Base-by-base conservation (phyloP, 1,139 yeast genomes). In the Suhomyces bribrorum region DNA sequence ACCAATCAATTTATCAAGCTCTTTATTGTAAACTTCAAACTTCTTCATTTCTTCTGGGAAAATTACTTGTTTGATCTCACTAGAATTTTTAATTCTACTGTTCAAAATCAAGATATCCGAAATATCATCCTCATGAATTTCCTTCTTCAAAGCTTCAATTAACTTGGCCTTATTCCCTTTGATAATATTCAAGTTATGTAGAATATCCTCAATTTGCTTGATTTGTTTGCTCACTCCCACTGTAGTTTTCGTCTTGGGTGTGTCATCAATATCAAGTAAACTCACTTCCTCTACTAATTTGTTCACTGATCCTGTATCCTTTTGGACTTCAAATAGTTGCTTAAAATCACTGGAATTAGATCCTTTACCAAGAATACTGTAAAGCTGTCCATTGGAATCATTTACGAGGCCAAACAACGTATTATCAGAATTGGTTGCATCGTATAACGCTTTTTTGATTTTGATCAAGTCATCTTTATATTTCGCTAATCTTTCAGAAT, bases 71-170 rank as follows among this genome's bases (percentile, higher is more conserved):
- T 73, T 74, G 40, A 83, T 73, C 46, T 84, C 92, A 30, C 73
- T 69, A 14, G 79, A 80, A 3, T 75, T 55, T 42, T 74, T 73
- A 24, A 75, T 69, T 37, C 78, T 77, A 48, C 81, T 79, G 57
- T 86, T 85, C 48, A 85, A 65, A 4, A 92, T 77, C 26, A 92
- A 69, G 17, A 84, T 71, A 41, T 86, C 83, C 0, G 96, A 84
- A 36, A 90, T 88, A 56, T 92, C 97, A 60, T 92, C 98, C 14
- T 76, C 72, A 52, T 84, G 95, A 29, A 87, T 82, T 38, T 77
- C 77, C 6, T 69, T 73, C 56, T 88, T 89, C 54, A 90, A 71
- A 34, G 81, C 87, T 3, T 72, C 72, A 31, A 86, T 68, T 2
- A 84, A 72, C 31, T 79, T 70, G 14, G 66, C 61, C 38, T 95